These are phyloP conservation scores for Chrysophaeum taylorii DNA, from an alignment of 352 stramenopile genomes.

Conservation along the genomic window DNA sequence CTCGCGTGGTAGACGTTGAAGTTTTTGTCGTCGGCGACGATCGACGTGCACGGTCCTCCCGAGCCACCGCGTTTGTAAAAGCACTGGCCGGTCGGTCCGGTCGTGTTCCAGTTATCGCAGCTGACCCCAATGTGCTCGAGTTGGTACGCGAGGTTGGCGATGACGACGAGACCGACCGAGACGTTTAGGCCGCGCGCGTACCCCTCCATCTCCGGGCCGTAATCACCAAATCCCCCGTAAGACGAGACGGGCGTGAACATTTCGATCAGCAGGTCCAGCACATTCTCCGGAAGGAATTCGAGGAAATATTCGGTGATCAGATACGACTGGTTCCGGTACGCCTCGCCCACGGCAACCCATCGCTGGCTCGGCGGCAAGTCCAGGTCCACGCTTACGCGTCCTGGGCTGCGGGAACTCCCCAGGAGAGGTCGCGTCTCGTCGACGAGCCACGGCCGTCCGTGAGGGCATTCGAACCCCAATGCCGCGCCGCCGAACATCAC, in stretches of 20 bases:
- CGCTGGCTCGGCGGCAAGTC: slow-evolving; percentile 14
- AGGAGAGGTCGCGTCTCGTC: no score
- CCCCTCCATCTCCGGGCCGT: slow-evolving; percentile 20
- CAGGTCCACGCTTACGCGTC: slow-evolving; percentile 12
- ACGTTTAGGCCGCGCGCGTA: slow-evolving; percentile 18
- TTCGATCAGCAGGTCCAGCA: slow-evolving; percentile 11
- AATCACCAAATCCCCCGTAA: slow-evolving; percentile 17
- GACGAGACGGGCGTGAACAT: slow-evolving; percentile 4
- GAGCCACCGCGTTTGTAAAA: slow-evolving; percentile 4
- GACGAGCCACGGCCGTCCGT: no score
- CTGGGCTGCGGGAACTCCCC: slow-evolving; percentile 2
- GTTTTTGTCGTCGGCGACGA: slow-evolving; percentile 15
- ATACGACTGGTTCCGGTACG: slow-evolving; percentile 6
- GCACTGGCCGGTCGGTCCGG: slow-evolving; percentile 19
- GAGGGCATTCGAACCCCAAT: no score
- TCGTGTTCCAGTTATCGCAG: slow-evolving; percentile 24
- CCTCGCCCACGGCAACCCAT: slow-evolving; percentile 12
- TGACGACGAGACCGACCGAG: slow-evolving; percentile 16
- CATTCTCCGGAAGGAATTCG: slow-evolving; percentile 8
- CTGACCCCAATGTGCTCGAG: slow-evolving; percentile 22
- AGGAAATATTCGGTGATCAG: slow-evolving; percentile 16
- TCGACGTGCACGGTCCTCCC: slow-evolving; percentile 13
- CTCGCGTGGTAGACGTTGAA: slow-evolving; percentile 12
- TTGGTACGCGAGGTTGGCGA: slow-evolving; percentile 20
- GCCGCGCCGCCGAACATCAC: no score